Evolutionary conservation across 1,139 yeast genomes (phyloP).

Genomic region (Hanseniaspora sp.): DNA sequence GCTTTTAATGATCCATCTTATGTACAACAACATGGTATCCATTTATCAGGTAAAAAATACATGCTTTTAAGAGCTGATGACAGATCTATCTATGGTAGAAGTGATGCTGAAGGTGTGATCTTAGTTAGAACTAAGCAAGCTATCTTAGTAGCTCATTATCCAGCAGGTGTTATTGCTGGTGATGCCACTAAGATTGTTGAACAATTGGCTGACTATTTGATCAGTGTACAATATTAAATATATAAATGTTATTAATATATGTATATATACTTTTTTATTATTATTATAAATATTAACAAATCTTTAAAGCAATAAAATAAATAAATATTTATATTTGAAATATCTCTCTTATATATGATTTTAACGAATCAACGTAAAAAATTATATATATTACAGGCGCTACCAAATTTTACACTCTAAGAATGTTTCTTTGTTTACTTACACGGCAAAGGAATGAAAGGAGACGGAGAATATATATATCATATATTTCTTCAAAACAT

Average conservation of each 20-base stretch:
- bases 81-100: conserved; percentile 88
- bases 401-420: no score
- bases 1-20: conserved; percentile 74
- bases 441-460: no score
- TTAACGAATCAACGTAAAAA: no score
- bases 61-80: conserved; percentile 83
- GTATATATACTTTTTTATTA: no score
- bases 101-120: conserved; percentile 71
- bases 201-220: conserved; percentile 87
- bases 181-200: conserved; percentile 92
- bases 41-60: conserved; percentile 75
- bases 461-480: no score
- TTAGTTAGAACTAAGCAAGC: conserved; percentile 93
- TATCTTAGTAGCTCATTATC: conserved; percentile 86
- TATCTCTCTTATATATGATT: no score
- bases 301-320: no score
- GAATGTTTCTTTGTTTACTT: no score
- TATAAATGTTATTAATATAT: background rate
- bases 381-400: no score
- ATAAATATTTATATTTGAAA: no score
- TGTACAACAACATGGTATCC: conserved; percentile 77
- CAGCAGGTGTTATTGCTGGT: conserved; percentile 80
- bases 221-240: conserved; percentile 66
- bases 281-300: no score
- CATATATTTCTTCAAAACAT: no score